phyloP scores from a whole-genome alignment of 495 filamentous ascomycete species.

The Aspergillus coremiiformis region DNA sequence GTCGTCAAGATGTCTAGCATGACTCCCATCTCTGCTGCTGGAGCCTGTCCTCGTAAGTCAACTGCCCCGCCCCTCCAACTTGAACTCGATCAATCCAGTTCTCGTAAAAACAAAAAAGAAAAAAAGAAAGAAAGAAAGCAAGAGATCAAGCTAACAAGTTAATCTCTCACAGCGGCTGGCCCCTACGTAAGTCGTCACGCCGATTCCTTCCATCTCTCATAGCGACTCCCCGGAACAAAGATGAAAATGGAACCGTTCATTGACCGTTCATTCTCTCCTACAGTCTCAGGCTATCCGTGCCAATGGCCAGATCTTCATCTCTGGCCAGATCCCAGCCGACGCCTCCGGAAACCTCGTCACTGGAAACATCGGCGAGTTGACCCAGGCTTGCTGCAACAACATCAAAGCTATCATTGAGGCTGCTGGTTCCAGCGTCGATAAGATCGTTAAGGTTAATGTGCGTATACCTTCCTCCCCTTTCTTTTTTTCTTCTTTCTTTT shows the following conservation, averaged over 20 bases:
- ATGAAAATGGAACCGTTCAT: too few species aligned
- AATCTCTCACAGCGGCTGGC: constrained; percentile 39
- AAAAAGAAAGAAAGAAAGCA: too few species aligned
- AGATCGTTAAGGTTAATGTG: constrained; percentile 68
- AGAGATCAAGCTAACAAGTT: constrained; percentile 27
- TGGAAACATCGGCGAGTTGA: constrained; percentile 71
- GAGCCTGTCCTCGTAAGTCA: constrained; percentile 43
- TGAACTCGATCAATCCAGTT: neutral
- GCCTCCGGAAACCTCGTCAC: constrained; percentile 63
- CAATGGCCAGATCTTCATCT: constrained; percentile 78
- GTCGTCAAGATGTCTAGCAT: constrained; percentile 33
- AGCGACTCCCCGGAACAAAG: neutral
- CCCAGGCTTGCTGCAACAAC: constrained; percentile 66
- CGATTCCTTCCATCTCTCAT: neutral
- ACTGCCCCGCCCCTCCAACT: neutral
- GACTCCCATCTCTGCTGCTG: constrained; percentile 34
- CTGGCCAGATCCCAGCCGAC: constrained; percentile 85
- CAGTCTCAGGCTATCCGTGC: constrained; percentile 89
- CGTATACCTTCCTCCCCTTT: constrained; percentile 47
- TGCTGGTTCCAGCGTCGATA: constrained; percentile 66
- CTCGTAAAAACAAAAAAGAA: neutral
- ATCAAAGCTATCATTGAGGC: constrained; percentile 68
- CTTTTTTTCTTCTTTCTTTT: neutral
- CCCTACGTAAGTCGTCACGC: constrained; percentile 43
- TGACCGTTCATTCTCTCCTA: constrained; percentile 1